Percentiles rank a stretch among this genome's conserved stretches.
These are phyloP conservation scores for Phylloporus sp. DNA, from an alignment of 768 basidiomycete genomes.

Conservation along the genomic window DNA sequence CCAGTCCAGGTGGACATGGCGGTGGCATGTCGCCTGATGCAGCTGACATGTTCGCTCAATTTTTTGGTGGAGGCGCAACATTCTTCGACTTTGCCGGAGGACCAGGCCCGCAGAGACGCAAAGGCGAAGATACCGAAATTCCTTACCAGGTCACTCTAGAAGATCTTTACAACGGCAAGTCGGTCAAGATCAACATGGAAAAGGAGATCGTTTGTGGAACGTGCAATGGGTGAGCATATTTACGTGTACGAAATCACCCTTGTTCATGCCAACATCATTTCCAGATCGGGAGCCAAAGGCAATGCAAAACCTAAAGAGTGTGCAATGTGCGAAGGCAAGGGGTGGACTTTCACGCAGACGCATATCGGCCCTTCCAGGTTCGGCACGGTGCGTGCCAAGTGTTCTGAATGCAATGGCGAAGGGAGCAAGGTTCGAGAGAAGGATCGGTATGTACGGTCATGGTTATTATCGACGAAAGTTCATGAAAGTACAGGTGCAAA, in stretches of 20 bases:
- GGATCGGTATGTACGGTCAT: conserved; percentile 52
- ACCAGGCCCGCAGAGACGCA: conserved; percentile 41
- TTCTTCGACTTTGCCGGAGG: conserved; percentile 65
- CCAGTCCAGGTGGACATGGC: conserved; percentile 42
- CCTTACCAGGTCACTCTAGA: conserved; percentile 85
- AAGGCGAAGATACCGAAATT: conserved; percentile 69
- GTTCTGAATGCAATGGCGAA: conserved; percentile 63
- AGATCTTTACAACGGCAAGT: conserved; percentile 89
- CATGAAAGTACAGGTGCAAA: conserved; percentile 63
- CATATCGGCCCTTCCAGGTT: conserved; percentile 47
- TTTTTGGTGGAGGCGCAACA: conserved; percentile 57
- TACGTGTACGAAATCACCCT: not conserved
- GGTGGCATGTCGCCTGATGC: conserved; percentile 44
- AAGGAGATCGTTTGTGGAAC: conserved; percentile 70
- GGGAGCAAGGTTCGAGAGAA: conserved; percentile 78
- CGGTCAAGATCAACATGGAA: conserved; percentile 84
- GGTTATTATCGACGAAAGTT: not conserved
- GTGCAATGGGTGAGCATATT: conserved; percentile 67
- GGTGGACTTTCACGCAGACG: conserved; percentile 59
- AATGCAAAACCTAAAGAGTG: conserved; percentile 84
- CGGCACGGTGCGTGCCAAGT: conserved; percentile 50
- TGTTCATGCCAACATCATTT: conserved; percentile 7
- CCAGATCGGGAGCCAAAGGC: conserved; percentile 75
- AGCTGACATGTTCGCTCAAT: conserved; percentile 68
- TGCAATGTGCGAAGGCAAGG: conserved; percentile 76